Evolutionary conservation across 805 yeast species (phyloP), one percentile per base, ranked within the genome.

Genomic region (Spathaspora boniae): DNA sequence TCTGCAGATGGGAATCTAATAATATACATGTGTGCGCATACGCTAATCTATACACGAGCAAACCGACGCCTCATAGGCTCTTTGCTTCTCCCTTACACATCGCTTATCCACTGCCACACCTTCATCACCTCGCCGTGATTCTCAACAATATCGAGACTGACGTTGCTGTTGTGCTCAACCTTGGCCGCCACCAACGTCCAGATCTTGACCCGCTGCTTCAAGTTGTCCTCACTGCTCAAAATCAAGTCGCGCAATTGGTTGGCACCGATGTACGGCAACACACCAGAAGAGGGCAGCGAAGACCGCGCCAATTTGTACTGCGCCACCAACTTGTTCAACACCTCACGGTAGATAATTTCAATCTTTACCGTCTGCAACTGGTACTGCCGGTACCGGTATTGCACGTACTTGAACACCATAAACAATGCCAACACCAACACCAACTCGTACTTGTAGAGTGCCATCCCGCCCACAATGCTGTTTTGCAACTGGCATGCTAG

Each of bases 71-170:
- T 11, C 25, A n/a, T 22, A 11, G 11, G 25, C 11, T 11, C 25
- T n/a, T 22, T n/a, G 11, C 11, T 22, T 23, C 12, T 23, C 12
- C 16, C 18, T 35, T 41, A 40, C 16, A 50, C 33, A 27, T 50
- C 58, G 28, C 58, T 77, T 24, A 80, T 70, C 96, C 96, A 88
- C 52, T 86, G 87, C 86, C 95, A 85, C 23, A 86, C 86, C 51
- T 79, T 78, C 72, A 84, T 77, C 41, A 88, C 84, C 46, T 88
- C 96, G 12, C 97, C 96, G 50, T 82, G 84, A 19, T 80, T 70
- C 53, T 88, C 97, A 37, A 76, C 60, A 37, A 81, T 70, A 25
- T 76, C 69, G 12, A 72, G 65, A 39, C 79, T 72, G 9, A 88
- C 76, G 48, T 81, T 82, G 16, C 83, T 64, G 53, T 85, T 82